Base-by-base conservation (phyloP, 345 rosid species). In the Lepidium africanum region DNA sequence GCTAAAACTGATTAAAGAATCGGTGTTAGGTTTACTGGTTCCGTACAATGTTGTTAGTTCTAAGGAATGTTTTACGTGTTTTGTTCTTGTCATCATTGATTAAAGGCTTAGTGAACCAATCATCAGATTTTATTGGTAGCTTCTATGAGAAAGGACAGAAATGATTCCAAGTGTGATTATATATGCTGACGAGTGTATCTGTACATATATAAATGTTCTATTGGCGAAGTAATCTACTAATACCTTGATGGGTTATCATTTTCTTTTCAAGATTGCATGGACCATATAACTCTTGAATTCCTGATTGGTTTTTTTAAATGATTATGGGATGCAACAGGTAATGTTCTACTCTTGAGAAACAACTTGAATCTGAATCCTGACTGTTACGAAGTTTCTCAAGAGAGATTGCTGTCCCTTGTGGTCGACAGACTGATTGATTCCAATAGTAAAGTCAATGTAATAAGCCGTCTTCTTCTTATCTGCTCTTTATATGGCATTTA, bases 371-470 rank as follows among this genome's bases (percentile, higher is more conserved):
- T 94, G 66, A 91, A 80, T 76, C 83, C 90, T 4, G 99, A 94
- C 19, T 74, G 72, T 41, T 78, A 84, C 14, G 97, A 94, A 78
- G 96, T 94, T 72, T 94, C 97, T 5, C 99, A 89, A 78, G 99
- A 94, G 85, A 86, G 86, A 76, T 78, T 94, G 84, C 72, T 94
- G 61, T 87, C 96, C 0, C 83, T 94, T 53, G 93, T 94, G 33
- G 99, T 91, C 1, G 97, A 94, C 17, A 81, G 96, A 36, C 70
- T 94, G 55, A 91, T 94, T 81, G 99, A 94, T 83, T 91, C 99
- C 73, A 91, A 94, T 83, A 86, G 96, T 78, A 86, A 89, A 81
- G 83, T 87, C 76, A 80, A 91, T 79, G 97, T 90, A 90, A 83
- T 65, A 47, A 21, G 50, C 40, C 27, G 30, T 25, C 40, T 41